Evolutionary conservation across 108 stramenopile species (phyloP), one percentile per base, ranked within the genome.

Genomic region (Thalassiosira profunda): DNA sequence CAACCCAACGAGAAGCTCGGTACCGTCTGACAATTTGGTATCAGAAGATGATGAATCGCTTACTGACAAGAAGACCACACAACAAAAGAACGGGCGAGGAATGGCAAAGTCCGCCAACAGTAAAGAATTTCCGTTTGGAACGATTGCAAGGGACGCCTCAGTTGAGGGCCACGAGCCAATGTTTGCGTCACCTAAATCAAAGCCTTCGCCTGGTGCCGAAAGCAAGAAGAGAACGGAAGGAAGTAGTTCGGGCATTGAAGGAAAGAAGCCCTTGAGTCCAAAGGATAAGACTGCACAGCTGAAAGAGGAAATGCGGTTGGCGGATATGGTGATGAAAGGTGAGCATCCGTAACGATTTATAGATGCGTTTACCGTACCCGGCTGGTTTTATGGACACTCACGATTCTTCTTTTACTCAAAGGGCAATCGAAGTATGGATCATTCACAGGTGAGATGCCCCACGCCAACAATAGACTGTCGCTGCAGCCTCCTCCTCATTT

Each of bases 281-380:
- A 48, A 49, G 23, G 52, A 43, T n/a, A 12, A 30, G 10, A 14
- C 35, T 8, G 17, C 47, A 47, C 36, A 60, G 38, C 24, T 65
- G 17, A 23, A 63, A 42, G 76, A 69, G 44, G 76, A 77, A 41
- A 63, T 64, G 23, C 33, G 60, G 43, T 42, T 77, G 41, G 76
- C 76, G 34, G 68, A 77, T 58, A 77, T 77, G 76, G 76, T 77
- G 11, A 77, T 77, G 76, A 77, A 77, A 58, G 64, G 64, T 58
- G 5, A 36, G 56, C 26, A 10, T 36, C 3, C 26, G 0, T 58
- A n/a, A n/a, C n/a, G n/a, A n/a, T 36, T 58, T 38, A 0, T 14
- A 25, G 2, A 31, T 58, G n/a, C 5, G 3, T n/a, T n/a, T n/a
- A n/a, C n/a, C n/a, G n/a, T n/a, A n/a, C n/a, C n/a, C n/a, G n/a